Percentiles rank a stretch among this genome's conserved stretches.
These are phyloP conservation scores for Aspergillus ruber DNA, from an alignment of 2,329 filamentous ascomycete species.

Conservation along the genomic window DNA sequence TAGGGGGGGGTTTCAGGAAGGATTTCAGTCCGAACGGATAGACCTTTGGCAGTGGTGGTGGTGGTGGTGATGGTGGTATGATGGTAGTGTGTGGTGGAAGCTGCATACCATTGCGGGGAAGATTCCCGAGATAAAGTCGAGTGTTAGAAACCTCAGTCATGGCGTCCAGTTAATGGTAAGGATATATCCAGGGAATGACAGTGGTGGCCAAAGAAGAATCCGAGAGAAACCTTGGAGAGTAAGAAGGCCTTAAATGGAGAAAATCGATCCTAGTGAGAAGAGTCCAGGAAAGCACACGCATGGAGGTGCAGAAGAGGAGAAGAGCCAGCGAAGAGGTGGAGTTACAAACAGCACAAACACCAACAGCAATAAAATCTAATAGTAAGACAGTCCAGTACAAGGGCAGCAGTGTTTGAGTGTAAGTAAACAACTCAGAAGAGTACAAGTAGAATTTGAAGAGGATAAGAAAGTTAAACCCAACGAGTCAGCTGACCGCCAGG, in stretches of 20 bases:
- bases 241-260: too few species aligned
- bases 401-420: too few species aligned
- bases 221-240: too few species aligned
- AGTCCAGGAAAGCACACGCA: not conserved
- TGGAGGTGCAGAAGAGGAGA: constrained; percentile 3
- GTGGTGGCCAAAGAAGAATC: too few species aligned
- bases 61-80: too few species aligned
- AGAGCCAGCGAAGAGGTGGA: constrained; percentile 1
- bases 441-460: not conserved
- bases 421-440: too few species aligned
- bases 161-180: constrained; percentile 5
- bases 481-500: constrained; percentile 9
- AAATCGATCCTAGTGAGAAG: not conserved
- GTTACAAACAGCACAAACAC: not conserved
- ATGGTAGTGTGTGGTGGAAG: constrained; percentile 29
- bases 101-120: constrained; percentile 87
- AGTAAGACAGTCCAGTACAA: not conserved
- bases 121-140: constrained; percentile 93
- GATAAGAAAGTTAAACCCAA: constrained; percentile 4
- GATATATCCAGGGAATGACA: not conserved
- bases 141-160: constrained; percentile 91
- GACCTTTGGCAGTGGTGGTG: constrained; percentile 11
- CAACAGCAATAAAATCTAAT: not conserved
- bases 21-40: constrained; percentile 13
- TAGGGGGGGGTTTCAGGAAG: constrained; percentile 4